Evolutionary conservation across 1,139 yeast genomes (phyloP).

Genomic region (Blastobotrys illinoisensis): DNA sequence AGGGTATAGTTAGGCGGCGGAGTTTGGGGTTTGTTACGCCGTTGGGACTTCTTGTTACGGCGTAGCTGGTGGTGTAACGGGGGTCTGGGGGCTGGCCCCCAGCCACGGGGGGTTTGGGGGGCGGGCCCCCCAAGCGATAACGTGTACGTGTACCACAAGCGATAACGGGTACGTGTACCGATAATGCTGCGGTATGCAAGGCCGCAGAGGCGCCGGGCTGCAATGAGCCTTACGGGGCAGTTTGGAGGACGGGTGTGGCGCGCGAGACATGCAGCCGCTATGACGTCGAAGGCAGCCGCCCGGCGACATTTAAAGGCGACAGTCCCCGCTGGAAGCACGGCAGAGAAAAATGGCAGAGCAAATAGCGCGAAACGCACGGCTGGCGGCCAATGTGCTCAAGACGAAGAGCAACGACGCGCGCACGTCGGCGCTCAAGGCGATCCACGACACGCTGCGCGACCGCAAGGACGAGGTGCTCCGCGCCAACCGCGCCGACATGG

Average conservation of each 20-base stretch:
- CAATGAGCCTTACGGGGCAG: too few species aligned
- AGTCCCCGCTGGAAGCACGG: not conserved
- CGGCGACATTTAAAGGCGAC: not conserved
- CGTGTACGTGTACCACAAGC: not conserved
- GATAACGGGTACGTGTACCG: too few species aligned
- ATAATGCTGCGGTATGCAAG: too few species aligned
- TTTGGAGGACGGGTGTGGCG: too few species aligned
- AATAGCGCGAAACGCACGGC: constrained; percentile 73
- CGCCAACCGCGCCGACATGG: constrained; percentile 74
- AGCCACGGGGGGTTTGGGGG: not conserved
- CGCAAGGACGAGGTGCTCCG: constrained; percentile 56
- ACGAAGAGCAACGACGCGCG: constrained; percentile 70
- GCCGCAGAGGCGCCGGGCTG: too few species aligned
- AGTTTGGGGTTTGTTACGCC: too few species aligned
- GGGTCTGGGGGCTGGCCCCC: too few species aligned
- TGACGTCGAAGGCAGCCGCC: not conserved
- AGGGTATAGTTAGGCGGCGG: too few species aligned
- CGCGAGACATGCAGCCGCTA: too few species aligned
- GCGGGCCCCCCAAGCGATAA: not conserved
- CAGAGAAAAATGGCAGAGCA: constrained; percentile 47
- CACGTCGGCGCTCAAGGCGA: constrained; percentile 62
- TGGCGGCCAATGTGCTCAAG: constrained; percentile 74
- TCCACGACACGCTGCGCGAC: constrained; percentile 60
- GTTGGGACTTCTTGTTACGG: too few species aligned
- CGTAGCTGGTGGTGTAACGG: not conserved